Evolutionary conservation across 176 grass and related monocot genomes (phyloP).

Genomic region (Musa troglodytarum): DNA sequence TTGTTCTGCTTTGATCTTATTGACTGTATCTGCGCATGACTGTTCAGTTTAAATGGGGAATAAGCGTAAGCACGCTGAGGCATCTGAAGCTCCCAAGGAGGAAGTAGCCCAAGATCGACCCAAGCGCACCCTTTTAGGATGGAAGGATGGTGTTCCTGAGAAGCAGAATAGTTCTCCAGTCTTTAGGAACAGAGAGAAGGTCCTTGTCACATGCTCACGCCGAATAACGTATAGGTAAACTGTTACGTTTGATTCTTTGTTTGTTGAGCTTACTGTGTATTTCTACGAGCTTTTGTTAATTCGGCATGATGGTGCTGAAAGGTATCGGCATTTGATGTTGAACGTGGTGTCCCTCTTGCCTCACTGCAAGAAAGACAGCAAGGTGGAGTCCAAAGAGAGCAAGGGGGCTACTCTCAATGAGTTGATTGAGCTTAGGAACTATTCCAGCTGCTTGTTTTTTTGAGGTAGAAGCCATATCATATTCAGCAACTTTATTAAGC

Average conservation of each 20-base stretch:
- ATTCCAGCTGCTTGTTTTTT: slow-evolving; percentile 77
- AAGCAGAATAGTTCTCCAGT: not conserved
- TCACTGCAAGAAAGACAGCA: slow-evolving; percentile 92
- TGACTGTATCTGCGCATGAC: not conserved
- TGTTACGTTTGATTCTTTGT: not conserved
- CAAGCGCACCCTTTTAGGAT: slow-evolving; percentile 58
- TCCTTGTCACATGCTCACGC: slow-evolving; percentile 75
- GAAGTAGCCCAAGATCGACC: slow-evolving; percentile 37
- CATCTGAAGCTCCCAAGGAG: slow-evolving; percentile 22
- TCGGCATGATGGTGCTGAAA: slow-evolving; percentile 13
- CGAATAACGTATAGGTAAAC: slow-evolving; percentile 65
- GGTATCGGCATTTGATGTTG: slow-evolving; percentile 85
- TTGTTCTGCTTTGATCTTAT: too few species aligned
- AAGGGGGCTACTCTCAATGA: slow-evolving; percentile 73
- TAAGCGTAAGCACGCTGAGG: slow-evolving; percentile 55
- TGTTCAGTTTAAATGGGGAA: slow-evolving; percentile 43
- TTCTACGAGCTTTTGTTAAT: not conserved
- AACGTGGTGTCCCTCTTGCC: slow-evolving; percentile 68
- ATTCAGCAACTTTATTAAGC: not conserved
- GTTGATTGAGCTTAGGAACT: slow-evolving; percentile 77
- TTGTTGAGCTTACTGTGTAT: not conserved
- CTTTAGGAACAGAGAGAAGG: slow-evolving; percentile 92
- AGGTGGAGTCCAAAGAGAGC: slow-evolving; percentile 85
- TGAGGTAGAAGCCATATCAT: slow-evolving; percentile 25
- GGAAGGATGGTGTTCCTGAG: slow-evolving; percentile 38